Percentiles rank a stretch among this genome's conserved stretches.
phyloP scores from a whole-genome alignment of 306 rosid species.

The Cucurbita maxima region DNA sequence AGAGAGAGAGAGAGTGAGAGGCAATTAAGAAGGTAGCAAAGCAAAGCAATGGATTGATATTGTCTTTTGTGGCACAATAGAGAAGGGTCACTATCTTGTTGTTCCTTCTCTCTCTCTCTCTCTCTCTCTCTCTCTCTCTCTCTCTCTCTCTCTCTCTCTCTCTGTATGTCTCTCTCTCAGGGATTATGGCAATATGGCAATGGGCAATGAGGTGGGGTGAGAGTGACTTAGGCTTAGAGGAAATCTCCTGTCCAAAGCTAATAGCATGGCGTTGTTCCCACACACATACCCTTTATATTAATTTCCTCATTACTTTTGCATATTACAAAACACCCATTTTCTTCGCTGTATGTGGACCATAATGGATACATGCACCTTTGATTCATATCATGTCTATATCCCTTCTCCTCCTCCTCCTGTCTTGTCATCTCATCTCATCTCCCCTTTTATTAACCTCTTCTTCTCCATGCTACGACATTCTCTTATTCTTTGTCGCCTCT shows the following conservation, averaged over 20 bases:
- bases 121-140: constrained; percentile 17
- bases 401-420: constrained; percentile 6
- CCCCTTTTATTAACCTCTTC: constrained; percentile 14
- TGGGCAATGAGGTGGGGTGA: constrained; percentile 39
- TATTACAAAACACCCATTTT: background rate
- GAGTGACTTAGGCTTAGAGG: constrained; percentile 28
- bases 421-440: background rate
- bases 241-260: constrained; percentile 19
- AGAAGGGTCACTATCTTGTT: constrained; percentile 46
- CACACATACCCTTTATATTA: background rate
- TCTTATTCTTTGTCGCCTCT: background rate
- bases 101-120: constrained; percentile 41
- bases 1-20: background rate
- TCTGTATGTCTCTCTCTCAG: background rate
- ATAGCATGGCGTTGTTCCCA: background rate
- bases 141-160: constrained; percentile 21
- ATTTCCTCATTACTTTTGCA: background rate
- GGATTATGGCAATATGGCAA: background rate
- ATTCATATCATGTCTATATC: background rate
- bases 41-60: constrained; percentile 9
- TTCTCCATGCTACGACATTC: constrained; percentile 17
- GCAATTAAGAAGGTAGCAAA: background rate
- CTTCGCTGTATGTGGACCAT: constrained; percentile 22
- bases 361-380: background rate
- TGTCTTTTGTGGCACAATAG: constrained; percentile 17